Percentiles rank a stretch among this genome's conserved stretches.
These are phyloP conservation scores for Sonneratia caseolaris DNA, from an alignment of 345 rosid genomes.

Conservation along the genomic window DNA sequence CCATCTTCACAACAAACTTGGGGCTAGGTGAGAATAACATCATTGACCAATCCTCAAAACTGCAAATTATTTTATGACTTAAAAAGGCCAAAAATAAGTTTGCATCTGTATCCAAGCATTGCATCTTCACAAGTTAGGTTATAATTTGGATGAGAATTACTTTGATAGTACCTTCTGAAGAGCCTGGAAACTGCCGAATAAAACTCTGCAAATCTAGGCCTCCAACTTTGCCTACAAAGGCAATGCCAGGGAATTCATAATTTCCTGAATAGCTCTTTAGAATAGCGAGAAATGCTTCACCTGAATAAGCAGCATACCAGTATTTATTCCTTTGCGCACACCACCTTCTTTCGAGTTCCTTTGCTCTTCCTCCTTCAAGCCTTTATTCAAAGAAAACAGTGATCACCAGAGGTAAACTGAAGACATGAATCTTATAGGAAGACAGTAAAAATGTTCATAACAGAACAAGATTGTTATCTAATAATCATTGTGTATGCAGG, in stretches of 20 bases:
- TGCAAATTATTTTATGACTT: not conserved
- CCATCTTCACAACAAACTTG: not conserved
- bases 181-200: conserved; percentile 59
- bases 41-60: not conserved
- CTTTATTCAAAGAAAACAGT: conserved; percentile 15
- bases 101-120: not conserved
- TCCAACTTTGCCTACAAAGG: conserved; percentile 47
- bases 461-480: not conserved
- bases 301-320: conserved; percentile 28
- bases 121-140: not conserved
- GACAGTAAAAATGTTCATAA: not conserved
- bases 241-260: conserved; percentile 5
- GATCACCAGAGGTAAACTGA: not conserved
- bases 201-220: conserved; percentile 88
- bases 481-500: not conserved
- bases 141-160: not conserved
- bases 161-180: conserved; percentile 43
- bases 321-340: conserved; percentile 25
- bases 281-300: not conserved
- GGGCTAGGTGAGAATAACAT: not conserved
- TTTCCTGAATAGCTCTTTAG: conserved; percentile 1
- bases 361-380: conserved; percentile 74
- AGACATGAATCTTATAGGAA: not conserved
- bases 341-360: conserved; percentile 60
- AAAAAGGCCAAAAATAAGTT: not conserved